A percentile compares a stretch with the other conserved stretches of the same genome.
Evolutionary conservation across 768 basidiomycete species (phyloP).

Genomic region (Agaricus subrufescens): DNA sequence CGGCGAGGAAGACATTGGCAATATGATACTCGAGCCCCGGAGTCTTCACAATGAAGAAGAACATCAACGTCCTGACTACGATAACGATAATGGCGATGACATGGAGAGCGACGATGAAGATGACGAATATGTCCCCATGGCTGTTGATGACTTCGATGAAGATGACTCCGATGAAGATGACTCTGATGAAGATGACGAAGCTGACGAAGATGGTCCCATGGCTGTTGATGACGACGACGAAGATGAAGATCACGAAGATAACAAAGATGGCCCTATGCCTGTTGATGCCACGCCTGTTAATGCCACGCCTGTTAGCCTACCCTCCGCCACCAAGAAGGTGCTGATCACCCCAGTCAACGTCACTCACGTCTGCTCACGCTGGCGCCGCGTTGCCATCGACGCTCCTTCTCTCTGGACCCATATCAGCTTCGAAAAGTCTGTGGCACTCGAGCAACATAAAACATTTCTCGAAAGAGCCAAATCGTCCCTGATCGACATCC

Average conservation of each 20-base stretch:
- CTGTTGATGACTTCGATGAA: no score
- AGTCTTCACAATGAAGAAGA: no score
- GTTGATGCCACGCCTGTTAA: no score
- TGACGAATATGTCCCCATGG: no score
- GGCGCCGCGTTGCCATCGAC: conserved; percentile 50
- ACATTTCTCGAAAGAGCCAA: conserved; percentile 51
- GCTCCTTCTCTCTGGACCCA: conserved; percentile 54
- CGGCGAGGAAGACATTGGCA: conserved; percentile 4
- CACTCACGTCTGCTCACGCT: conserved; percentile 58
- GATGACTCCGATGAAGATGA: no score
- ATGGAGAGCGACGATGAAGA: no score
- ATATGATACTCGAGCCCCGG: no score
- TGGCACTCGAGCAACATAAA: conserved; percentile 38
- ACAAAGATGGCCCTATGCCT: conserved; percentile 4
- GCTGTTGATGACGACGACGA: conserved; percentile 29
- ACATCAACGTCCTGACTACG: no score
- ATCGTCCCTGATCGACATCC: conserved; percentile 48
- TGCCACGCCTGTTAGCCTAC: no score
- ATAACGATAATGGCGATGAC: no score
- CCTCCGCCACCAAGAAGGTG: conserved; percentile 10
- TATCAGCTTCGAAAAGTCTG: conserved; percentile 33
- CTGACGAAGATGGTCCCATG: conserved; percentile 23
- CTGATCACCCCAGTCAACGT: conserved; percentile 46
- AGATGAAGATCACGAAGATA: conserved; percentile 17
- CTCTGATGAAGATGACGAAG: conserved; percentile 23